Conservation (phyloP, 164 flowering plant species). For the Echeveria elegans region DNA sequence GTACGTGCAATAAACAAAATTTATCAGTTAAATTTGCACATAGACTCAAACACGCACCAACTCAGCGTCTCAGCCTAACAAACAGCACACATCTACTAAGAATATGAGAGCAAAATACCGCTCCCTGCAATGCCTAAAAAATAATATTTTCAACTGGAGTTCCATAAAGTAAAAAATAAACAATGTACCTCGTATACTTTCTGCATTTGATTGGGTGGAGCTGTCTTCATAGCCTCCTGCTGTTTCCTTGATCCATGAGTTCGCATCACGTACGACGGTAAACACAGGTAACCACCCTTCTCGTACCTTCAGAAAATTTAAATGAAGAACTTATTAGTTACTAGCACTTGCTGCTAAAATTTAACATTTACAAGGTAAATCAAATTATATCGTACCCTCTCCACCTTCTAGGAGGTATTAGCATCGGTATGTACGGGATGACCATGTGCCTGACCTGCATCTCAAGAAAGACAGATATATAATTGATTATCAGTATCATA, state of each 20-base stretch:
- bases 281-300: conserved; percentile 81
- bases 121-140: not conserved
- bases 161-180: not conserved
- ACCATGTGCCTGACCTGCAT: conserved; percentile 77
- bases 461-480: conserved; percentile 1
- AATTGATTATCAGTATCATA: not conserved
- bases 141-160: not conserved
- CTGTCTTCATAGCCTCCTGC: conserved; percentile 52
- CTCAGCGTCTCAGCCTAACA: not conserved
- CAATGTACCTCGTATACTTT: conserved; percentile 82
- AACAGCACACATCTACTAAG: not conserved
- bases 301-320: conserved; percentile 43
- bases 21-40: not conserved
- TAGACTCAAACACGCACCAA: not conserved
- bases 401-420: conserved; percentile 88
- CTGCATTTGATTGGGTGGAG: conserved; percentile 44
- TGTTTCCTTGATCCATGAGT: conserved; percentile 89
- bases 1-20: conserved; percentile 9
- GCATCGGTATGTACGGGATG: conserved; percentile 90
- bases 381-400: conserved; percentile 57
- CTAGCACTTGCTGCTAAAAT: not conserved
- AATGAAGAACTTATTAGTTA: not conserved
- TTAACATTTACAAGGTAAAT: not conserved
- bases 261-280: conserved; percentile 93
- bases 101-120: not conserved